These are phyloP conservation scores for Fusarium staphyleae DNA, from an alignment of 2,329 filamentous ascomycete species.

Conservation along the genomic window DNA sequence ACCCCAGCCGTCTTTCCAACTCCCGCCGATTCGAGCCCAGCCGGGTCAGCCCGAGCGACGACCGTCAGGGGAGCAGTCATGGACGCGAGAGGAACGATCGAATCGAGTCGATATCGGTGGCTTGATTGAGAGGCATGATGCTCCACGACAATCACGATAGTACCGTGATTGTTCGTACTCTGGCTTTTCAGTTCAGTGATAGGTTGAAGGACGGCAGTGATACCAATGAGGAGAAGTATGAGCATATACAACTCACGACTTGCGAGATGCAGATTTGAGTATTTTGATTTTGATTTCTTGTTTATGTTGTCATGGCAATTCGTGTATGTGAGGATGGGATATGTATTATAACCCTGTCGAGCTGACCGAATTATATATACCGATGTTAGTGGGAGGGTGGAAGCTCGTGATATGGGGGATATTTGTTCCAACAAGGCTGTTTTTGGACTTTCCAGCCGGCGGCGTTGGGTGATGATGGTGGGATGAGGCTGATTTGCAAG, in stretches of 20 bases:
- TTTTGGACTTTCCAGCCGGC: slow-evolving; percentile 30
- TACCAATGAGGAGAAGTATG: neutral
- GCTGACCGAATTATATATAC: slow-evolving; percentile 13
- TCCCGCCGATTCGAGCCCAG: slow-evolving; percentile 57
- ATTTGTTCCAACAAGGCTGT: slow-evolving; percentile 15
- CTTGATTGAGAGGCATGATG: slow-evolving; percentile 65
- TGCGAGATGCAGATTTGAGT: slow-evolving; percentile 4
- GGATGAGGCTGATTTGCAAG: slow-evolving; percentile 17
- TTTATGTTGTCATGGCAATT: slow-evolving; percentile 13
- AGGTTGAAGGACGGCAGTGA: slow-evolving; percentile 31
- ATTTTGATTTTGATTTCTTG: slow-evolving; percentile 24
- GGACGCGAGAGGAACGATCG: slow-evolving; percentile 58
- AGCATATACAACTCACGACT: neutral
- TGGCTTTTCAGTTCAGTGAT: slow-evolving; percentile 15
- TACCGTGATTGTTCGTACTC: slow-evolving; percentile 13
- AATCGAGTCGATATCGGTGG: slow-evolving; percentile 67
- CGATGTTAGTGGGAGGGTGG: slow-evolving; percentile 16
- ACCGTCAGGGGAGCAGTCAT: slow-evolving; percentile 36
- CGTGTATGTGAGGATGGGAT: slow-evolving; percentile 1
- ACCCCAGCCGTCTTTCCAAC: slow-evolving; percentile 50
- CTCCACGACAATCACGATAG: slow-evolving; percentile 41
- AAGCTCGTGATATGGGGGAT: slow-evolving; percentile 4
- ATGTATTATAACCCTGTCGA: slow-evolving; percentile 23
- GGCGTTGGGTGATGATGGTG: slow-evolving; percentile 29
- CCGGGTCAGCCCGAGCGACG: slow-evolving; percentile 39